Percentiles rank a stretch among this genome's conserved stretches.
Evolutionary conservation across 2,329 filamentous ascomycete species (phyloP).

Genomic region (Talaromyces pinophilus): DNA sequence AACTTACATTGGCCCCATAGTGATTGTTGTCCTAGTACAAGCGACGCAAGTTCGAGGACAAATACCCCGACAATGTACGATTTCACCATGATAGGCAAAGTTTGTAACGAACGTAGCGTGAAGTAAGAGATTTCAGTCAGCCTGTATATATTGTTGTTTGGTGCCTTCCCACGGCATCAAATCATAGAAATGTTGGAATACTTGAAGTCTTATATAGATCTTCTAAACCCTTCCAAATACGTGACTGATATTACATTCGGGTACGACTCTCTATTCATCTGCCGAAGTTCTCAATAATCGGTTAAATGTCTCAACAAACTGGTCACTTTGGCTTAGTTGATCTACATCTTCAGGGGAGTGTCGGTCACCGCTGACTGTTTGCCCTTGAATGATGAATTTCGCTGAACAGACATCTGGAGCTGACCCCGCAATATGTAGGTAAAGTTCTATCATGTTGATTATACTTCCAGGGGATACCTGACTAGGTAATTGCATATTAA

Average conservation of each 20-base stretch:
- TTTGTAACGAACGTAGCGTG: not conserved
- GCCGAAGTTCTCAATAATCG: not conserved
- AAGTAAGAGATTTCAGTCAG: not conserved
- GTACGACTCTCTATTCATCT: not conserved
- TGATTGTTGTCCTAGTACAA: not conserved
- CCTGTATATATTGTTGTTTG: not conserved
- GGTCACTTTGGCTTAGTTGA: not conserved
- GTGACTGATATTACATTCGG: no score
- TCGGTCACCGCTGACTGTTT: not conserved
- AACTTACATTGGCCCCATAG: not conserved
- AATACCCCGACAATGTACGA: not conserved
- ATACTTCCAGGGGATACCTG: not conserved
- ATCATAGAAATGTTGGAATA: not conserved
- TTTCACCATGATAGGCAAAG: not conserved
- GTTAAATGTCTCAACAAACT: not conserved
- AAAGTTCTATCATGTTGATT: not conserved
- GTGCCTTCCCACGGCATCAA: not conserved
- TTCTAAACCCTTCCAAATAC: no score
- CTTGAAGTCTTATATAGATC: not conserved
- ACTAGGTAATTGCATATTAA: not conserved
- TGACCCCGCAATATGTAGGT: not conserved
- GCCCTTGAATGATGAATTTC: not conserved
- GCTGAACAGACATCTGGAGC: not conserved
- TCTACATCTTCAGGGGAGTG: not conserved
- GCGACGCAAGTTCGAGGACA: not conserved